Evolutionary conservation across 805 yeast genomes (phyloP), one percentile per base, ranked within the genome.

Genomic region (Starmerella khaoyaiensis): DNA sequence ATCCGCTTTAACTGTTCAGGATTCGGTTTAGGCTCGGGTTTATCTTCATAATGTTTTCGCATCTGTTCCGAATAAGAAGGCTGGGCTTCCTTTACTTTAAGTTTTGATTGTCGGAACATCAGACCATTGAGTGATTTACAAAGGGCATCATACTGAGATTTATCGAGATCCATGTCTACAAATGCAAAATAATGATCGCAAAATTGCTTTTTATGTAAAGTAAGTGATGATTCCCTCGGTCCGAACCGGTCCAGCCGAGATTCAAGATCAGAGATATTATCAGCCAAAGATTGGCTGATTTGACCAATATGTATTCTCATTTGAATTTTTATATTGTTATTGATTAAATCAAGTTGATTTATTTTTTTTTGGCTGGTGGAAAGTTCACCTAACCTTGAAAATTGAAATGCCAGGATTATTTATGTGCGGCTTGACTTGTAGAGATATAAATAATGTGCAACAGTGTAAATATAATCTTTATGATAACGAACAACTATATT

Each of bases 61-160:
- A 76, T 68, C 15, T 57, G 51, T 18, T 60, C 61, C 9, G 42
- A 50, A 56, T 60, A 79, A 30, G 62, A 62, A 0, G 74, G 74
- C 3, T 14, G 21, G 4, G 96, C 95, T 31, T 60, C 55, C 36
- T 68, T 72, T 8, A 87, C 59, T 2, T 64, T 62, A 24, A 87
- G 56, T 36, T 67, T 71, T 19, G 77, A 65, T 2, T 93, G 94
- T 67, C 79, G 82, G 58, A 68, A 87, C 19, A 68, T 69, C 1
- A 78, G 70, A 21, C 86, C 90, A 53, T 82, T 70, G 45, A 81
- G 67, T 0, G 79, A 62, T 5, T 60, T 55, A 40, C 68, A 67
- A 35, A 87, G 57, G 32, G 68, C 69, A 1, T 57, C 59, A 37
- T 67, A 72, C 24, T 65, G 62, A 16, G 59, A 57, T 3, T 64